Percentiles rank a stretch among this genome's conserved stretches.
These are phyloP conservation scores for Mycena vitilis DNA, from an alignment of 768 basidiomycete genomes.

Conservation along the genomic window DNA sequence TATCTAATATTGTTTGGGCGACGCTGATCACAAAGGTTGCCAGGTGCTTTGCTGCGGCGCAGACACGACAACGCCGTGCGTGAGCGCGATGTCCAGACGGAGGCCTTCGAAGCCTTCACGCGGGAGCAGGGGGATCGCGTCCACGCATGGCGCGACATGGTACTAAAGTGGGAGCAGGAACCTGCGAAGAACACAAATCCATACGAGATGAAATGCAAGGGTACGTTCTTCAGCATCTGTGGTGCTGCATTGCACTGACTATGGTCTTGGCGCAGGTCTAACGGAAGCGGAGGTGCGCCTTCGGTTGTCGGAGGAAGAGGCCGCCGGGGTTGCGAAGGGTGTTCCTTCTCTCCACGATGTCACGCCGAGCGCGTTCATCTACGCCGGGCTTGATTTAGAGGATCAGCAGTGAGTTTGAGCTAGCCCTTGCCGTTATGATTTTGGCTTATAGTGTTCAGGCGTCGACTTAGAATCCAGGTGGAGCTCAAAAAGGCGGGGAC, in stretches of 20 bases:
- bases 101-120: conserved; percentile 4
- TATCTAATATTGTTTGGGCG: neutral
- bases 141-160: neutral
- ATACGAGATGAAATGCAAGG: conserved; percentile 24
- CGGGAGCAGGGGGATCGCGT: conserved; percentile 4
- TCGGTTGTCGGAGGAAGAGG: conserved; percentile 16
- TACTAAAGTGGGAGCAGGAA: conserved; percentile 10
- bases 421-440: neutral
- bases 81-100: neutral
- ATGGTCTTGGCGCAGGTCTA: conserved; percentile 5
- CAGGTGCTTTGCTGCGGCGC: too few species aligned
- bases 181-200: conserved; percentile 1
- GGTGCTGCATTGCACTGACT: neutral
- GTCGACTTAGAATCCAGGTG: neutral
- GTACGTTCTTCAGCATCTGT: neutral
- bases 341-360: conserved; percentile 27
- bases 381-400: conserved; percentile 24
- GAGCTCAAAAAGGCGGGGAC: conserved; percentile 13
- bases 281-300: conserved; percentile 27
- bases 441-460: neutral
- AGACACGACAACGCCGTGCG: too few species aligned
- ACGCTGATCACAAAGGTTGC: too few species aligned
- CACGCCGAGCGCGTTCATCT: conserved; percentile 31
- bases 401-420: conserved; percentile 39
- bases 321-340: conserved; percentile 22